Evolutionary conservation across 371 early-diverging fungal species (phyloP).

Genomic region (Mortierella sp.): DNA sequence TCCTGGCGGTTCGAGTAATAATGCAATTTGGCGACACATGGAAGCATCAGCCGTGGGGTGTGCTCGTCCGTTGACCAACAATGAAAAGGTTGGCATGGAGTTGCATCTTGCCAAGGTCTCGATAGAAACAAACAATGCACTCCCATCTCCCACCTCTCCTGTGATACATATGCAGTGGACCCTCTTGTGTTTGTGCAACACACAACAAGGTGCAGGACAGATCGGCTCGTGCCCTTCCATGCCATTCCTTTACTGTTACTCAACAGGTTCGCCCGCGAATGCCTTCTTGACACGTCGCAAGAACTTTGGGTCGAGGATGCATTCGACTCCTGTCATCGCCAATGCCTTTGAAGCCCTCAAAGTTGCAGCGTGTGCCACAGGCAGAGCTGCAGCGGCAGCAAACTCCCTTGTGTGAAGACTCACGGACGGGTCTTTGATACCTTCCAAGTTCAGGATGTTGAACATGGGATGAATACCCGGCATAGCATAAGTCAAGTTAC

Average conservation of each 20-base stretch:
- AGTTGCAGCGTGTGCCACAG: constrained; percentile 60
- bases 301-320: constrained; percentile 47
- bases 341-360: constrained; percentile 62
- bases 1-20: neutral
- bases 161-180: neutral
- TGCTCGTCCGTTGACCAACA: neutral
- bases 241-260: neutral
- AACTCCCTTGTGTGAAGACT: constrained; percentile 64
- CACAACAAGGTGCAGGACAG: neutral
- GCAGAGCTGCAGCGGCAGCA: constrained; percentile 56
- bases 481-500: constrained; percentile 66
- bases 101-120: neutral
- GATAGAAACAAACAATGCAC: too few relatives aligned
- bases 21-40: neutral
- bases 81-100: neutral
- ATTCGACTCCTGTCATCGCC: constrained; percentile 55
- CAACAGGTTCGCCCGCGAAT: constrained; percentile 1
- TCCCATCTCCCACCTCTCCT: neutral
- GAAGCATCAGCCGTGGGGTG: neutral
- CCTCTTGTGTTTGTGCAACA: neutral
- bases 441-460: constrained; percentile 57
- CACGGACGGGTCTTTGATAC: constrained; percentile 33
- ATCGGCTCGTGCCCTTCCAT: neutral
- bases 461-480: constrained; percentile 69
- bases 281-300: constrained; percentile 55